Evolutionary conservation across 805 yeast species (phyloP), one percentile per base, ranked within the genome.

Genomic region (Naumovozyma castellii): DNA sequence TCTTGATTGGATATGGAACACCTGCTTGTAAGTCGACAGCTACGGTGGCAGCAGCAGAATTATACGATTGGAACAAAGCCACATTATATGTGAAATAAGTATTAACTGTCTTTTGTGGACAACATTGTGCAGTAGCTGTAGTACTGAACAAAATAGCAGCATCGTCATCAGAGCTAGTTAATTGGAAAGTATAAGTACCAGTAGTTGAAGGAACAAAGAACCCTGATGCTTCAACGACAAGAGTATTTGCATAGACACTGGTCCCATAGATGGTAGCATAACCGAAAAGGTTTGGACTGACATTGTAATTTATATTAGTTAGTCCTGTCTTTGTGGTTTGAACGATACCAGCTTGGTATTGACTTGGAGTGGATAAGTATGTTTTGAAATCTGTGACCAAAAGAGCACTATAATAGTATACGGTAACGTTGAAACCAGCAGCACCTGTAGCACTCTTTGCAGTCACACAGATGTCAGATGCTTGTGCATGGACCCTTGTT

Each of bases 151-250:
- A n/a, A 25, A 17, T 8, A 9, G n/a, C 14, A 5, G 5, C 62
- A 16, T 55, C 48, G 42, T 65, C 68, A 50, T 65, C 68, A 16
- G 56, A 50, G 8, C 32, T 28, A 3, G 35, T 27, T 18, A 63
- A 40, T 6, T 37, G 18, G 32, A 64, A 49, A 1, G 46, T 45
- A 37, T 62, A 65, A 3, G 47, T 36, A 45, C 68, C 69, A 18
- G 60, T 43, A 16, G 37, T 44, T 2, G 46, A 42, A 14, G 69
- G 59, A n/a, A 43, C 19, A 43, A 50, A 53, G 37, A 49, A 59
- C 34, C 59, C 59, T 14, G 55, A 51, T 19, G 53, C 40, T 41
- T 50, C 57, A 38, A 57, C 35, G 16, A 56, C 43, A 31, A 50
- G 43, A 37, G 28, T 28, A 13, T 19, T 34, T 29, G 8, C 32